Evolutionary conservation across 306 rosid species (phyloP).

Genomic region (Fragaria ananassa): DNA sequence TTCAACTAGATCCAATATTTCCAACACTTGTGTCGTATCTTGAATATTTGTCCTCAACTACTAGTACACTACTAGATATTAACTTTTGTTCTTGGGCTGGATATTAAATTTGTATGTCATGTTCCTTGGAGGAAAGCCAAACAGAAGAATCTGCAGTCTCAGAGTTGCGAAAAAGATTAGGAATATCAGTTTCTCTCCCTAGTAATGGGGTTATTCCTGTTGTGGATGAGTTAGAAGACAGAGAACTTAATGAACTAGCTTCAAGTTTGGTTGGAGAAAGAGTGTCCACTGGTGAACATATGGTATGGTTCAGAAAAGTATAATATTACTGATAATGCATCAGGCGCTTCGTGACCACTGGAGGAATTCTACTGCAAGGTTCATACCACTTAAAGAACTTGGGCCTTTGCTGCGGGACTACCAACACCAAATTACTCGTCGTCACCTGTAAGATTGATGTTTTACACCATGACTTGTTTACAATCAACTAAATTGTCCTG

Average conservation of each 20-base stretch:
- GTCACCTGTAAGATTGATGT: constrained; percentile 52
- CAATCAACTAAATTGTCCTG: neutral
- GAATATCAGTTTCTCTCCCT: constrained; percentile 58
- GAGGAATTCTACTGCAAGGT: constrained; percentile 64
- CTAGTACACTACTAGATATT: neutral
- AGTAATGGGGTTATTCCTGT: constrained; percentile 50
- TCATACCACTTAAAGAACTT: constrained; percentile 70
- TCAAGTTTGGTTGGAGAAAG: constrained; percentile 45
- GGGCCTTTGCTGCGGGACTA: constrained; percentile 92
- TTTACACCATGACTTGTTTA: constrained; percentile 17
- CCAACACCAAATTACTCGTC: constrained; percentile 57
- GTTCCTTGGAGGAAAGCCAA: constrained; percentile 46
- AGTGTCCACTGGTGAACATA: constrained; percentile 37
- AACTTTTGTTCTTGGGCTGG: neutral
- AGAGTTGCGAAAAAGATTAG: constrained; percentile 62
- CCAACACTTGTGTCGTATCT: neutral
- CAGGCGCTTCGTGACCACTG: constrained; percentile 76
- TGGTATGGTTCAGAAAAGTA: constrained; percentile 6
- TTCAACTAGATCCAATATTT: neutral
- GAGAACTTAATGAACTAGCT: constrained; percentile 72
- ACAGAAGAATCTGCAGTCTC: constrained; percentile 53
- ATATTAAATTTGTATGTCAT: constrained; percentile 4
- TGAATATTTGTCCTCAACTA: neutral
- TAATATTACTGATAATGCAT: constrained; percentile 29
- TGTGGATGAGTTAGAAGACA: constrained; percentile 64